These are phyloP conservation scores for Wickerhamiella lipophila DNA, from an alignment of 805 yeast species.

Conservation along the genomic window DNA sequence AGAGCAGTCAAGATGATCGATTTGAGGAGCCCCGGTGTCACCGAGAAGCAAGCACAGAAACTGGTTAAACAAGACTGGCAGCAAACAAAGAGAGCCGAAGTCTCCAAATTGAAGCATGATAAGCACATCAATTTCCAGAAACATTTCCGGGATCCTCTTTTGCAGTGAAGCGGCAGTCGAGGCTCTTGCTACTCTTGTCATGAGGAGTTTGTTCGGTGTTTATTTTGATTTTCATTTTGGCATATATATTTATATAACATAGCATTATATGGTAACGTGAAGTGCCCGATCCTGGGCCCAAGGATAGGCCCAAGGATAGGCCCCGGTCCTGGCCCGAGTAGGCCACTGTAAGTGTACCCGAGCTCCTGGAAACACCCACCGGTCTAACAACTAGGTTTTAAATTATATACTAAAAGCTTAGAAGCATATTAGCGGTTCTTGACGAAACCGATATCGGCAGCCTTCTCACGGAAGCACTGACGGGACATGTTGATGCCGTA, in stretches of 20 bases:
- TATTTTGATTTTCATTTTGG: background rate
- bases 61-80: slow-evolving; percentile 51
- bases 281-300: too few species aligned
- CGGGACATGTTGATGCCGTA: slow-evolving; percentile 99
- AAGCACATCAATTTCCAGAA: slow-evolving; percentile 70
- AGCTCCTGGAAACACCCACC: too few species aligned
- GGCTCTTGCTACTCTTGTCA: too few species aligned
- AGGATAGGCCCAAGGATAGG: too few species aligned
- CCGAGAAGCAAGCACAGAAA: slow-evolving; percentile 26
- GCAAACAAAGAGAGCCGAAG: slow-evolving; percentile 38
- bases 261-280: background rate
- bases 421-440: slow-evolving; percentile 70
- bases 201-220: too few species aligned
- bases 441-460: slow-evolving; percentile 97
- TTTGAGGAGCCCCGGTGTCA: slow-evolving; percentile 39
- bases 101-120: slow-evolving; percentile 36
- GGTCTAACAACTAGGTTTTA: background rate
- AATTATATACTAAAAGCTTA: background rate
- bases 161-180: slow-evolving; percentile 34
- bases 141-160: slow-evolving; percentile 67
- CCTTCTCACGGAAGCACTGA: slow-evolving; percentile 99
- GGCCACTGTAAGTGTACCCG: too few species aligned
- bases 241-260: slow-evolving; percentile 5
- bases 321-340: too few species aligned
- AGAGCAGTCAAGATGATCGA: slow-evolving; percentile 51